phyloP scores from a whole-genome alignment of 371 early-diverging fungal genomes.

The Apophysomyces sp. region DNA sequence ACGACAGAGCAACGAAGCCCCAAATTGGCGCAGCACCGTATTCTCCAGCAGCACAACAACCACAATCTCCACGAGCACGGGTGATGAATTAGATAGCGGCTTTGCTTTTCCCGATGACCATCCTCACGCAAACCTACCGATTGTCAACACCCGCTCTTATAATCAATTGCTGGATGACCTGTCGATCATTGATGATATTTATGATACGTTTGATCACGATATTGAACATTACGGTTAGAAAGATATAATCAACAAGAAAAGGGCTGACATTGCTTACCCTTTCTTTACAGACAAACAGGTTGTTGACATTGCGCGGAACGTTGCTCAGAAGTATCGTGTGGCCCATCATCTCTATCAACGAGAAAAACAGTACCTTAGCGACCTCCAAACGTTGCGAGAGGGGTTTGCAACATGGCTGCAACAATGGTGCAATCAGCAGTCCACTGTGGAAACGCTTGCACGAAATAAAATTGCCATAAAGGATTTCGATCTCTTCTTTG shows the following conservation, averaged over 20 bases:
- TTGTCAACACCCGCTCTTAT: not conserved
- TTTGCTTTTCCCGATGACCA: not conserved
- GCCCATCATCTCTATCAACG: conserved; percentile 15
- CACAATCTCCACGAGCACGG: not conserved
- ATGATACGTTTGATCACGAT: not conserved
- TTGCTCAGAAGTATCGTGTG: conserved; percentile 21
- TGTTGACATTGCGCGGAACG: conserved; percentile 26
- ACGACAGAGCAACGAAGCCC: not conserved
- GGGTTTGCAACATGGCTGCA: conserved; percentile 9
- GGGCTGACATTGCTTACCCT: not conserved
- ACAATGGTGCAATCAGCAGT: conserved; percentile 10
- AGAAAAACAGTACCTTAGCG: conserved; percentile 14
- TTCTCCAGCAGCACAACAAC: not conserved
- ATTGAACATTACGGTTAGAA: not conserved
- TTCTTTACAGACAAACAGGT: conserved; percentile 22
- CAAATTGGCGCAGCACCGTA: not conserved
- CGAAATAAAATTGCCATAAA: not conserved
- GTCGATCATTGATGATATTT: not conserved
- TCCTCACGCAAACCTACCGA: not conserved
- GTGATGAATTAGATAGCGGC: not conserved
- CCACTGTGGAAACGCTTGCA: conserved; percentile 9
- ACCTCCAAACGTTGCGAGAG: not conserved
- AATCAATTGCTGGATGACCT: not conserved
- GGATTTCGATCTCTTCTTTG: conserved; percentile 3
- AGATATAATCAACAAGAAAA: not conserved